phyloP scores from a whole-genome alignment of 129 eudicot species.

The Logfia minima region DNA sequence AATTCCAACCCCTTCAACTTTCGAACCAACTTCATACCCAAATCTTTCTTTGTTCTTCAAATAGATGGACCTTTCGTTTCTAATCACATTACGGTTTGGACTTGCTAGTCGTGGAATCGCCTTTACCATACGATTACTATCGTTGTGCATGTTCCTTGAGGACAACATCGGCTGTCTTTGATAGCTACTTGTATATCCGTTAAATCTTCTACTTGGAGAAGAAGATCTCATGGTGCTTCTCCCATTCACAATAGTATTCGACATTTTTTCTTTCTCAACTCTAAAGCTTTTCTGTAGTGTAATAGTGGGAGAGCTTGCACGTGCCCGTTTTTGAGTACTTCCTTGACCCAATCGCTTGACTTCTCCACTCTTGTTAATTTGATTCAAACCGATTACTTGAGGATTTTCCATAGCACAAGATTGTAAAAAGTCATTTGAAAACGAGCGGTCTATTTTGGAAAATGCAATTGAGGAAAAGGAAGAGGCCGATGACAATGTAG shows the following conservation, averaged over 20 bases:
- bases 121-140: constrained; percentile 23
- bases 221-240: constrained; percentile 45
- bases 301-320: constrained; percentile 52
- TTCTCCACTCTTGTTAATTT: constrained; percentile 8
- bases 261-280: constrained; percentile 35
- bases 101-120: constrained; percentile 37
- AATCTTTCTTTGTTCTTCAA: constrained; percentile 37
- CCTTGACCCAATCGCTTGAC: constrained; percentile 27
- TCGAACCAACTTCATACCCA: constrained; percentile 30
- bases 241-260: constrained; percentile 14
- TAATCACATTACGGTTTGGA: constrained; percentile 34
- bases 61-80: constrained; percentile 13
- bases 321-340: constrained; percentile 51
- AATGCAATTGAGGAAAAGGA: constrained; percentile 32
- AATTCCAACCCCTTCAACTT: constrained; percentile 30
- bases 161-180: constrained; percentile 28
- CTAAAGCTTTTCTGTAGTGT: constrained; percentile 59
- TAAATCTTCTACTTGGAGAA: constrained; percentile 62
- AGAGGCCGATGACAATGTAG: constrained; percentile 48
- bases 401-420: constrained; percentile 62
- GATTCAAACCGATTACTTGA: constrained; percentile 33
- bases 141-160: constrained; percentile 2
- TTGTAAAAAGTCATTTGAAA: constrained; percentile 54
- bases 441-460: constrained; percentile 45
- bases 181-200: constrained; percentile 20